Base-by-base conservation (phyloP, 352 stramenopile species). In the Globisporangium emineosum region DNA sequence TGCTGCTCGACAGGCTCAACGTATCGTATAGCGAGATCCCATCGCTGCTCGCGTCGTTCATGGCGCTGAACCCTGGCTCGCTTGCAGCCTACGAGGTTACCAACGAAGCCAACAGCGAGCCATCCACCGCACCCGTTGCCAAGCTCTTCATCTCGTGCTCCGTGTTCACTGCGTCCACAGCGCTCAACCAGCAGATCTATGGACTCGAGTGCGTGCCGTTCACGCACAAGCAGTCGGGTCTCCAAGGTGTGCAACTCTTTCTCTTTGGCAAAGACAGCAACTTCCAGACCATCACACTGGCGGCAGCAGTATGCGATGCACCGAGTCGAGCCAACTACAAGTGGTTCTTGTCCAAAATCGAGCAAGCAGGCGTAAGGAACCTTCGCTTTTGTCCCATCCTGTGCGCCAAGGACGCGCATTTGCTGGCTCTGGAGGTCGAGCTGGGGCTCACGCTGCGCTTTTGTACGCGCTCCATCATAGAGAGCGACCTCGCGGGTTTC, bases 191-290 rank as follows among this genome's bases (percentile, higher is more conserved):
- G 17, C 40, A 47, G 40, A 47, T 47, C 40, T 47, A 47, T 9
- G 40, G 40, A 47, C 40, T 47, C 40, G 40, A 47, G 17, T 47
- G 40, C 17, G 17, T 21, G 40, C 17, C 40, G 6, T 47, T 47
- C 40, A 21, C 19, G 40, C 40, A 47, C 40, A 21, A 47, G 40
- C 40, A 47, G 40, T 47, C 17, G 15, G 17, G 40, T 47, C 40
- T 47, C 40, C 7, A 47, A 17, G 40, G 40, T 17, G 40, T 47
- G 1, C 40, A 47, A 17, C 40, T 47, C 40, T 47, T 47, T 17
- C 40, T 47, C 40, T 47, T 47, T 47, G 40, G 40, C 40, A 47
- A 47, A 47, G 40, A 47, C 40, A 47, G 40, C 40, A 21, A 47
- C 17, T 47, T 47, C 5, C 13, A 21, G 17, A 47, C 40, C 17